Percentiles rank a stretch among this genome's conserved stretches.
Conservation (phyloP, 179 eudicot species). For the Silene vulgaris region DNA sequence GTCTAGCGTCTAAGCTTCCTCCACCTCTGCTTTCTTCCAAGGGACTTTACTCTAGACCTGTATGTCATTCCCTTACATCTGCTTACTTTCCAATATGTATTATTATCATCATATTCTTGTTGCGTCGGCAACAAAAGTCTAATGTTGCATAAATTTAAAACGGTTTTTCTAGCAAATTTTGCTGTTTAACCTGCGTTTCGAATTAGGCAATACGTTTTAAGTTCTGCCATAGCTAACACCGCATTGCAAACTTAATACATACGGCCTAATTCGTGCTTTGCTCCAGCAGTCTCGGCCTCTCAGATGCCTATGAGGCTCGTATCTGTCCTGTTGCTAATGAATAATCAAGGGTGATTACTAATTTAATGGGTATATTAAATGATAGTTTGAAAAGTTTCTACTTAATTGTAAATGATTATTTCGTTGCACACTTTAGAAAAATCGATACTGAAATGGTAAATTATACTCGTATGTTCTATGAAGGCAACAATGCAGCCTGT, state of each 20-base stretch:
- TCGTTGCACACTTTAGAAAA: neutral
- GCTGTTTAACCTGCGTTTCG: neutral
- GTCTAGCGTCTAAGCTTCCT: constrained; percentile 20
- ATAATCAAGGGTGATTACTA: neutral
- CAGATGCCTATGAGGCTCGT: neutral
- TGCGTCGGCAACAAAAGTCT: neutral
- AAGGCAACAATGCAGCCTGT: constrained; percentile 23
- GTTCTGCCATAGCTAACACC: neutral
- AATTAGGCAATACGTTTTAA: neutral
- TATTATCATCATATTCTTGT: neutral
- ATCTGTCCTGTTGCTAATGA: neutral
- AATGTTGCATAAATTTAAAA: neutral
- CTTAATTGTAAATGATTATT: neutral
- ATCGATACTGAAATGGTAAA: neutral
- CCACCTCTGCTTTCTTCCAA: constrained; percentile 24
- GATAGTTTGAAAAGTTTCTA: neutral
- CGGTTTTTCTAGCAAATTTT: neutral
- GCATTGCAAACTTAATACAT: neutral
- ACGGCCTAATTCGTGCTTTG: neutral
- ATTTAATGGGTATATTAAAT: neutral
- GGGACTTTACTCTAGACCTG: constrained; percentile 26
- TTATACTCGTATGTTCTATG: neutral
- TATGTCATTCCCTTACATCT: constrained; percentile 19
- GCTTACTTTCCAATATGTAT: neutral
- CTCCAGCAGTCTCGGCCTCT: neutral